Evolutionary conservation across 306 rosid species (phyloP), one percentile per base, ranked within the genome.

Genomic region (Begonia peltatifolia): DNA sequence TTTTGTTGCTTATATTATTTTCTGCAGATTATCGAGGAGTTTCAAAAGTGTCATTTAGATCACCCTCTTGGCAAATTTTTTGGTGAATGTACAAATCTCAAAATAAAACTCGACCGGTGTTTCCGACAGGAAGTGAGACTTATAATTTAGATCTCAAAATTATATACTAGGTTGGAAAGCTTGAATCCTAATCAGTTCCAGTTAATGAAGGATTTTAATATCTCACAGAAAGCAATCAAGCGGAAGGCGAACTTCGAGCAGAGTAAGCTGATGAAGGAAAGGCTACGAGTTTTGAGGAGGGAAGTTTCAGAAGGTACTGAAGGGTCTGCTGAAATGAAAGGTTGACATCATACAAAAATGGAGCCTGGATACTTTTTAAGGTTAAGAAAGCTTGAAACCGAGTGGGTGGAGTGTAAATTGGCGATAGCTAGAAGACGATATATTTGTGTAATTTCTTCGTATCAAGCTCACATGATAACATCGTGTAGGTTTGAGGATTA

Each of bases 241-340:
- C 83, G 95, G 49, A 89, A 89, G 76, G 95, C 80, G 17, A 89
- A 89, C 72, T 84, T 89, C 68, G 97, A 89, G 67, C 62, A 75
- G 76, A 89, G 97, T 68, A 89, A 85, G 72, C 76, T 70, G 67
- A 67, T 78, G 42, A 83, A 73, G 76, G 95, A 80, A 59, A 79
- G 78, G 56, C 68, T 89, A 51, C 79, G 52, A 51, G 84, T 73
- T 59, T 67, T 58, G 23, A 82, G 95, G 76, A 88, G 75, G 70
- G 95, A 84, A 76, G 57, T 64, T 61, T 67, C 80, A 30, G 78
- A 70, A 62, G 64, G 64, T 48, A 52, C 69, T 46, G 69, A 73
- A 47, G 46, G 15, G 38, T 14, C 13, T n/a, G 42, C 35, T 44
- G 8, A 5, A 56, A 25, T 44, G 52, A 22, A 56, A 51, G 49